Evolutionary conservation across 2,329 filamentous ascomycete species (phyloP), one percentile per base, ranked within the genome.

Genomic region (Fusarium austroafricanum): DNA sequence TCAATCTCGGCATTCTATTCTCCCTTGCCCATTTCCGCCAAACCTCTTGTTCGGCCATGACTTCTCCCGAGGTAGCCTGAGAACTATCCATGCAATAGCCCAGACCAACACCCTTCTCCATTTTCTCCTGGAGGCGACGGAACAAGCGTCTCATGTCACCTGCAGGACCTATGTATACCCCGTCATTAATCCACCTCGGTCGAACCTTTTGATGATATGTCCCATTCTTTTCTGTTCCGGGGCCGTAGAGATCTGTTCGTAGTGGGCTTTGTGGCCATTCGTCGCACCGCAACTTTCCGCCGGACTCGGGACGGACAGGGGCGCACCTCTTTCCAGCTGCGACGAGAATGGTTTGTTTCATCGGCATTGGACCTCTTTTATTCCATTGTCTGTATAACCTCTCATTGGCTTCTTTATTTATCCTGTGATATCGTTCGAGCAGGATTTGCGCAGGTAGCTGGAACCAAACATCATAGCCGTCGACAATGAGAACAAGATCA

Each of bases 371-470:
- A 1, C 17, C n/a, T 9, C 18, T 12, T 12, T 26, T 35, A 2
- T 26, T 31, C 57, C 58, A 63, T 2, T 63, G 18, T 2, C 33
- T 55, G 1, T n/a, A 43, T 1, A 63, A 2, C 18, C 17, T 62
- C n/a, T 56, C 42, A 3, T 63, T 62, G 3, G 60, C 60, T 26
- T 2, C 39, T 3, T 8, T 63, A 26, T 63, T 63, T 9, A 63
- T 49, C 2, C 44, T 57, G 8, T 63, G 60, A 11, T 63, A 63
- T 3, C 60, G 60, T 10, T 43, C 45, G 9, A 63, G 58, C 6
- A 63, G 28, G 4, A 63, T 37, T 3, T 63, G 49, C 1, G 26
- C 15, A 0, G 60, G 60, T 4, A 63, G 51, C 7, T 63, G 60
- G 6, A 63, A 63, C 60, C 60, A 63, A 1, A 62, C 12, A 3